Evolutionary conservation across 805 yeast genomes (phyloP), one percentile per base, ranked within the genome.

Genomic region (Trichomonascus vanleenenianus): DNA sequence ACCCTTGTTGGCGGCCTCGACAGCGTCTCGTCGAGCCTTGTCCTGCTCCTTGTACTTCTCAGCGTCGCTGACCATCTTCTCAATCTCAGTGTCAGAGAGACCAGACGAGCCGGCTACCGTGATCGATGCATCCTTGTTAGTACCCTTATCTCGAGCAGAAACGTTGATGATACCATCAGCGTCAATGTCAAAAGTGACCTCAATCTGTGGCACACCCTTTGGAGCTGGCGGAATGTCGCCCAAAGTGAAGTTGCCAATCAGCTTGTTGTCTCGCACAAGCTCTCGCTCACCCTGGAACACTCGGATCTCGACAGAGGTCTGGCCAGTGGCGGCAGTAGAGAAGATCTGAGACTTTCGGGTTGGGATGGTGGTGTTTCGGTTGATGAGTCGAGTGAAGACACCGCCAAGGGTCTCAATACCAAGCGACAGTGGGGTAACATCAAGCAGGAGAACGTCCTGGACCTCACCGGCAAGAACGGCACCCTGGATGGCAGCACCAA

Each of bases 261-360:
- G 79, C 76, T 89, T 88, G 85, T 88, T 88, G 78, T 88, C 97
- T 75, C 95, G 84, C 63, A 91, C 95, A 65, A 89, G 81, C 75
- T 88, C 96, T 78, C 97, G 85, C 79, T 88, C 97, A 77, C 97
- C 97, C 76, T 88, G 96, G 96, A 86, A 89, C 50, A 88, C 97
- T 75, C 96, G 83, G 73, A 88, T 88, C 76, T 87, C 95, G 59
- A 87, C 95, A 60, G 95, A 84, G 55, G 96, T 87, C 77, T 87
- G 96, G 67, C 96, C 96, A 59, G 91, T 84, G 55, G 95, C 88
- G 54, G 96, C 96, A 60, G 96, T 87, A 45, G 95, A 86, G 83
- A 89, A 88, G 62, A 88, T 81, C 75, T 88, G 96, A 41, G 95
- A 85, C 75, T 88, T 88, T 80, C 87, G 86, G 60, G 96, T 87